These are phyloP conservation scores for Barnettozyma sp. DNA, from an alignment of 805 yeast genomes.

Conservation along the genomic window DNA sequence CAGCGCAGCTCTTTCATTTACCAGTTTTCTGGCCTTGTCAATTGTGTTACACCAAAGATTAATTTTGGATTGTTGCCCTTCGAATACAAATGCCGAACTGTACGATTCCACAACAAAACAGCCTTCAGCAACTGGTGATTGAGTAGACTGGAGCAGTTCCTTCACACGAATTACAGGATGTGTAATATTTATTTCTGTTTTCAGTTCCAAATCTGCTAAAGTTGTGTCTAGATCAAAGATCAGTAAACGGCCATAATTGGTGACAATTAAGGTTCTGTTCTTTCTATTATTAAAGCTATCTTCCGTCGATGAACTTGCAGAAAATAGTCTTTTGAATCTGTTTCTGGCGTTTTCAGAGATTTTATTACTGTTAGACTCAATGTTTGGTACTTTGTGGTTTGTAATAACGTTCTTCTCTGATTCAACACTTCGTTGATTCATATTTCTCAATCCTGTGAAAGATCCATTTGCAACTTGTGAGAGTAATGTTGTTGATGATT, in stretches of 20 bases:
- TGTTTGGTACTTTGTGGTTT: constrained; percentile 12
- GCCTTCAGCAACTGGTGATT: constrained; percentile 28
- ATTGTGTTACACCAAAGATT: constrained; percentile 52
- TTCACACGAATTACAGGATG: constrained; percentile 49
- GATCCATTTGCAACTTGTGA: constrained; percentile 41
- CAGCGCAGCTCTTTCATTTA: constrained; percentile 37
- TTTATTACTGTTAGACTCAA: constrained; percentile 18
- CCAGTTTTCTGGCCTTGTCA: constrained; percentile 41
- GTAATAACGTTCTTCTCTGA: constrained; percentile 25
- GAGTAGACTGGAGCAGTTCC: constrained; percentile 43
- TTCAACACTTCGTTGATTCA: constrained; percentile 25
- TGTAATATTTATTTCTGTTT: constrained; percentile 47
- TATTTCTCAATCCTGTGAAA: constrained; percentile 34
- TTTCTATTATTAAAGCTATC: constrained; percentile 30
- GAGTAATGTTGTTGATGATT: constrained; percentile 32
- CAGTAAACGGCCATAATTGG: constrained; percentile 57
- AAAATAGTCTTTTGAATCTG: constrained; percentile 22
- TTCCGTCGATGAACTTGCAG: constrained; percentile 12
- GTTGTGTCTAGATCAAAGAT: constrained; percentile 36
- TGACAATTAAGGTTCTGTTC: constrained; percentile 48
- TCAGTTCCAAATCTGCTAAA: constrained; percentile 38
- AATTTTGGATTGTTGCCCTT: constrained; percentile 45
- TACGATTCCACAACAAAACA: constrained; percentile 51
- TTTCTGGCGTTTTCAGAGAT: constrained; percentile 12
- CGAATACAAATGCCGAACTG: constrained; percentile 49